phyloP scores from a whole-genome alignment of 2,329 filamentous ascomycete species.

The Paradendryphiella salina region DNA sequence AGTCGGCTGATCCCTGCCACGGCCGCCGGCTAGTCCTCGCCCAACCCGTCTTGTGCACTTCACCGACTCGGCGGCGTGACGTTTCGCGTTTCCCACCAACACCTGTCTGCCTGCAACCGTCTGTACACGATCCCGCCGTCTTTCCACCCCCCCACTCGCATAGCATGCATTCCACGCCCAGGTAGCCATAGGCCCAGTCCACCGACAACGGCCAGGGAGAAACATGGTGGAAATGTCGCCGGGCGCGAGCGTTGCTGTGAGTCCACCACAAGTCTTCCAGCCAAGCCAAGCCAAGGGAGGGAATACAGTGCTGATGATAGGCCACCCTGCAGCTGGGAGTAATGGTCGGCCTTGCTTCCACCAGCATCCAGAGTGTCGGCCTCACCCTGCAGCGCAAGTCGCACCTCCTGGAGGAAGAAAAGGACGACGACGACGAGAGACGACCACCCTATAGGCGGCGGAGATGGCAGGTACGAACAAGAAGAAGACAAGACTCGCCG shows the following conservation, averaged over 20 bases:
- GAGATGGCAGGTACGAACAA: constrained; percentile 74
- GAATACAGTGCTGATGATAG: constrained; percentile 4
- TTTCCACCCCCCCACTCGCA: constrained; percentile 5
- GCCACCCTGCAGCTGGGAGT: constrained; percentile 72
- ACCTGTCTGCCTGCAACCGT: constrained; percentile 6
- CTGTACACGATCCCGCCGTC: background rate
- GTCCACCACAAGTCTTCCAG: constrained; percentile 13
- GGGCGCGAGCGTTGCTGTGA: constrained; percentile 49
- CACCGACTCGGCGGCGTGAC: constrained; percentile 34
- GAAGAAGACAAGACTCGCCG: too few species aligned
- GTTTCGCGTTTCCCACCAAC: constrained; percentile 17
- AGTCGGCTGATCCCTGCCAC: constrained; percentile 36
- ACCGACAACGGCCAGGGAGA: constrained; percentile 20
- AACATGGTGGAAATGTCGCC: constrained; percentile 50
- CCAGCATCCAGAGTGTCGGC: constrained; percentile 91
- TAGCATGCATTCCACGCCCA: constrained; percentile 36
- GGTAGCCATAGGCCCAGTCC: constrained; percentile 37
- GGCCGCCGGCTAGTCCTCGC: constrained; percentile 30
- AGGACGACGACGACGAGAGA: constrained; percentile 73
- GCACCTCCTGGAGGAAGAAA: constrained; percentile 96
- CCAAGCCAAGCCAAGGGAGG: background rate
- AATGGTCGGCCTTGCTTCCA: constrained; percentile 88
- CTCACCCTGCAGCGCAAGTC: constrained; percentile 97
- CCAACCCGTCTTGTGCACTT: constrained; percentile 33
- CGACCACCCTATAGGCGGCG: constrained; percentile 86